Percentiles rank a stretch among this genome's conserved stretches.
Conservation (phyloP, 2,329 filamentous ascomycete genomes). For the Phialophora tarda region DNA sequence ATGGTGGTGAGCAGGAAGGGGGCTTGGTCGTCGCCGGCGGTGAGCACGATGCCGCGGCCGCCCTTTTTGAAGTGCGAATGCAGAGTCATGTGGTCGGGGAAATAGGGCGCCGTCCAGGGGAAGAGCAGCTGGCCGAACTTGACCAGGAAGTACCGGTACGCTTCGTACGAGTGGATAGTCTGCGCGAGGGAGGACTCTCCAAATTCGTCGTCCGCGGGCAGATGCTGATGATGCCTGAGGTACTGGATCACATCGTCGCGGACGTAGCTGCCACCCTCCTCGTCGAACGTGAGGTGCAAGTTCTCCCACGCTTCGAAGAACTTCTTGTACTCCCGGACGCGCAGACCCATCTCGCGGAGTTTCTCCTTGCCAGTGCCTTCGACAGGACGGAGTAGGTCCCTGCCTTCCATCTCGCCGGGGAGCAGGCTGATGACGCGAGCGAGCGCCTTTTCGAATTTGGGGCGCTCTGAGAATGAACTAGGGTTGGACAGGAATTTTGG, state of each 20-base stretch:
- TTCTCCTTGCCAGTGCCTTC: constrained; percentile 48
- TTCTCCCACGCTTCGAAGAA: constrained; percentile 52
- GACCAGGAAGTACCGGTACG: constrained; percentile 50
- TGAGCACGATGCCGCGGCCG: constrained; percentile 53
- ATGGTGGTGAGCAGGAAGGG: constrained; percentile 53
- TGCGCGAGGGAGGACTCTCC: constrained; percentile 41
- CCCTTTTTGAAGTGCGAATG: constrained; percentile 51
- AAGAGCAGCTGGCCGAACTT: constrained; percentile 48
- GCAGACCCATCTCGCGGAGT: constrained; percentile 49
- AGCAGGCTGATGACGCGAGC: constrained; percentile 36
- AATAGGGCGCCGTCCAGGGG: constrained; percentile 48
- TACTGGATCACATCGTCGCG: constrained; percentile 52
- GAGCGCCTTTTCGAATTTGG: constrained; percentile 39
- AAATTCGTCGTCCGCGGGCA: constrained; percentile 21
- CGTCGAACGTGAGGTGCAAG: constrained; percentile 36
- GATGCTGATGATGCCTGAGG: constrained; percentile 42
- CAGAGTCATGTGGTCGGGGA: constrained; percentile 53
- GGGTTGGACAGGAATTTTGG: constrained; percentile 7
- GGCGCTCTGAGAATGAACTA: constrained; percentile 34
- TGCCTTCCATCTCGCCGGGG: constrained; percentile 39
- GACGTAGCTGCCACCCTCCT: constrained; percentile 47
- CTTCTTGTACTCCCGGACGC: constrained; percentile 48
- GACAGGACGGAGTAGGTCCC: constrained; percentile 48
- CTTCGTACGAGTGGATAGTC: constrained; percentile 51
- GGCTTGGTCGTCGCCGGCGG: constrained; percentile 53